Evolutionary conservation across 83 land plant species (phyloP).

Genomic region (Thuja plicata): DNA sequence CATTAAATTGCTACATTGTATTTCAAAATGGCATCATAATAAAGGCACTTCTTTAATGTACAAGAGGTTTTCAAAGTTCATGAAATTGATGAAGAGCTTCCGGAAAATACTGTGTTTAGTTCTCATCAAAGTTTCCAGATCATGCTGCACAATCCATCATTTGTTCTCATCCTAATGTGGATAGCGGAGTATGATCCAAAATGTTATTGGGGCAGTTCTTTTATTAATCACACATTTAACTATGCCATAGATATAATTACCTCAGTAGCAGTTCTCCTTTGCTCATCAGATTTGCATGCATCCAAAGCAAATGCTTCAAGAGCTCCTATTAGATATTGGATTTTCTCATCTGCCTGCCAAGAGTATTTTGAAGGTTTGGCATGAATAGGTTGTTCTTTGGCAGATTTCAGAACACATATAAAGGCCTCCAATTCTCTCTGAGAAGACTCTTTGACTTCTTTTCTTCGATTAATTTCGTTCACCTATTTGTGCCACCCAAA

Average conservation of each 20-base stretch:
- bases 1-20: neutral
- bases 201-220: too few relatives aligned
- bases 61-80: too few relatives aligned
- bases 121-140: too few relatives aligned
- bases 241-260: conserved; percentile 27
- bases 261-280: conserved; percentile 68
- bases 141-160: too few relatives aligned
- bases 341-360: conserved; percentile 63
- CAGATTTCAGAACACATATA: conserved; percentile 56
- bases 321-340: conserved; percentile 41
- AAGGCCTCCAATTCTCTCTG: conserved; percentile 70
- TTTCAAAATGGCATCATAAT: neutral
- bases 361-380: conserved; percentile 66
- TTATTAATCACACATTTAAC: neutral
- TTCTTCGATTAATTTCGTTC: conserved; percentile 53
- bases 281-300: conserved; percentile 52
- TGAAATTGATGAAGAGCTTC: too few relatives aligned
- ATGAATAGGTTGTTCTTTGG: conserved; percentile 48
- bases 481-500: conserved; percentile 34
- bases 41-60: too few relatives aligned
- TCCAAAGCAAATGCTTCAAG: conserved; percentile 87
- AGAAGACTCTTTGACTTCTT: conserved; percentile 48
- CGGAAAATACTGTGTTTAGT: too few relatives aligned
- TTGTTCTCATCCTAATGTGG: too few relatives aligned
- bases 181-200: too few relatives aligned